phyloP scores from a whole-genome alignment of 352 stramenopile genomes.

The Pythium myriotylum region DNA sequence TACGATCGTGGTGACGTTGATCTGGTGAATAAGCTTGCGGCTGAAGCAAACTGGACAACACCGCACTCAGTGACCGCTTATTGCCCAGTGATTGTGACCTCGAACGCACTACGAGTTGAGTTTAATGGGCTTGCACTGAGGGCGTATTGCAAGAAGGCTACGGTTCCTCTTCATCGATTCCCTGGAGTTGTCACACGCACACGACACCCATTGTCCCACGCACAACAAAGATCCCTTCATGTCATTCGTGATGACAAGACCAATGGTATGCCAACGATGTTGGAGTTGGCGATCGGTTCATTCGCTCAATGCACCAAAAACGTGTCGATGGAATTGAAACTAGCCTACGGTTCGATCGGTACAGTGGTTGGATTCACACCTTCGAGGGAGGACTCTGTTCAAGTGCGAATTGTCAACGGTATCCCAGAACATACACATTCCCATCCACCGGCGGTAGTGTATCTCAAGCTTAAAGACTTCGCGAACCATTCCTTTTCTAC shows the following conservation, averaged over 20 bases:
- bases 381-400: not conserved
- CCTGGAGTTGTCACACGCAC: not conserved
- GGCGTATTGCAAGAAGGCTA: not conserved
- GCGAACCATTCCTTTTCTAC: not conserved
- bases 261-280: not conserved
- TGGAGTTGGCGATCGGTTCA: conserved; percentile 7
- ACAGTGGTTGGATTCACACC: not conserved
- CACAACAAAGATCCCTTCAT: conserved; percentile 1
- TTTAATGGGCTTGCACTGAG: not conserved
- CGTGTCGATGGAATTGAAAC: not conserved
- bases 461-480: conserved; percentile 6
- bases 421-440: not conserved
- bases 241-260: conserved; percentile 19
- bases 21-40: conserved; percentile 1
- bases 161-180: not conserved
- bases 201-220: not conserved
- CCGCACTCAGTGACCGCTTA: not conserved
- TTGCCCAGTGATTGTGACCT: conserved; percentile 20
- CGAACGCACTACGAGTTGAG: conserved; percentile 11
- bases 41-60: conserved; percentile 4
- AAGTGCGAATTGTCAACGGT: not conserved
- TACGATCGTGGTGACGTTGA: conserved; percentile 10
- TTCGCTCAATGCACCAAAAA: conserved; percentile 19
- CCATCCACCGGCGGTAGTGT: not conserved
- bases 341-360: conserved; percentile 9